Evolutionary conservation across 2,329 filamentous ascomycete genomes (phyloP).

Genomic region (Colletotrichum tamarilloi): DNA sequence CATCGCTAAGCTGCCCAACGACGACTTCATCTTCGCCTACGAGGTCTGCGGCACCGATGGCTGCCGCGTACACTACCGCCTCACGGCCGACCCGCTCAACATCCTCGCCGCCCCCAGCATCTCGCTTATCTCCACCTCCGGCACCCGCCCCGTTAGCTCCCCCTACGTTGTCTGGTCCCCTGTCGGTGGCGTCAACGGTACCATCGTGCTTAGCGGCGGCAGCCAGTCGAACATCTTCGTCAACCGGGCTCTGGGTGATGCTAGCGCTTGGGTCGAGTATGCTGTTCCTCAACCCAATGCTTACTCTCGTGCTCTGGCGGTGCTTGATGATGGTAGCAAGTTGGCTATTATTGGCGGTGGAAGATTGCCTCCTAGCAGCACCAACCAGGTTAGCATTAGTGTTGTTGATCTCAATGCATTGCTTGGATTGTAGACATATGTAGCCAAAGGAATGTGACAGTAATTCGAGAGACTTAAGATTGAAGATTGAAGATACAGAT

Average conservation of each 20-base stretch:
- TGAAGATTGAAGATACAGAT: no score
- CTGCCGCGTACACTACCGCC: slow-evolving; percentile 59
- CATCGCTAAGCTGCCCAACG: slow-evolving; percentile 67
- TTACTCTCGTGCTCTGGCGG: slow-evolving; percentile 50
- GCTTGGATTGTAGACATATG: no score
- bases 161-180: slow-evolving; percentile 58
- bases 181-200: slow-evolving; percentile 54
- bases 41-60: slow-evolving; percentile 65
- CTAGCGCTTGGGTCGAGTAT: slow-evolving; percentile 49
- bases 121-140: slow-evolving; percentile 46
- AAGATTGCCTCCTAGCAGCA: slow-evolving; percentile 56
- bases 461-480: no score
- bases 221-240: slow-evolving; percentile 53
- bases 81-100: slow-evolving; percentile 50
- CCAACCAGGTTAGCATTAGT: slow-evolving; percentile 54
- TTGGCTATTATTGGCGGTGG: slow-evolving; percentile 57
- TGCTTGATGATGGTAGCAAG: slow-evolving; percentile 47
- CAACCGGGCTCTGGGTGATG: slow-evolving; percentile 53
- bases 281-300: slow-evolving; percentile 48
- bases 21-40: slow-evolving; percentile 72
- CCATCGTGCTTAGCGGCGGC: slow-evolving; percentile 56
- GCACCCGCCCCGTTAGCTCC: slow-evolving; percentile 47
- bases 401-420: slow-evolving; percentile 39
- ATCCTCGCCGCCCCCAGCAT: slow-evolving; percentile 46
- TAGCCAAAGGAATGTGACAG: no score